Base-by-base conservation (phyloP, 148 eudicot genomes). In the Silene conica region DNA sequence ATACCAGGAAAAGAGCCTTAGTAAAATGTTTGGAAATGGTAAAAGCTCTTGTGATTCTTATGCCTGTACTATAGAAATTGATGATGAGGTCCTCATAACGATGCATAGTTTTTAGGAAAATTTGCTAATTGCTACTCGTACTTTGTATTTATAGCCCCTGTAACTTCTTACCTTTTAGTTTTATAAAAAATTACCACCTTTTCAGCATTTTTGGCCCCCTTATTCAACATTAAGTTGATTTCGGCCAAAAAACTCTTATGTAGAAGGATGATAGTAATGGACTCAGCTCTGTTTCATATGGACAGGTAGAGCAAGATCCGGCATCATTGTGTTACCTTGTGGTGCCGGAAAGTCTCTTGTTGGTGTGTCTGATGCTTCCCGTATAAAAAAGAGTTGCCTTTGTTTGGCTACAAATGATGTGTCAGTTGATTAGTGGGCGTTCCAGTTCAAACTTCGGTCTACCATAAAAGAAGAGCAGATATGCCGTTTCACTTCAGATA, bases 1-100 rank as follows among this genome's bases (percentile, higher is more conserved):
- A 6, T 95, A 95, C 77, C 97, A 92, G 80, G 98, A 95, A 75
- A 95, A 95, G 83, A 95, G 98, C 77, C 97, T 95, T 38, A 92
- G 97, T 78, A 95, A 95, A 86, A 95, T 95, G 98, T 95, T 92
- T 84, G 98, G 98, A 79, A 95, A 92, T 81, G 98, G 98, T 92
- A 82, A 83, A 57, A n/a, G 28, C 54, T 48, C 46, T 65, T 50
- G 64, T 79, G 64, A 34, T 56, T 57, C 16, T n/a, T n/a, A n/a
- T n/a, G n/a, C n/a, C n/a, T n/a, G n/a, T n/a, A n/a, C 38, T 75
- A 9, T 23, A 68, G 48, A 54, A 6, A 67, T 67, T 20, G 18
- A 41, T 25, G 61, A 62, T 13, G 55, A 63, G 13, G 45, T 71
- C 69, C 60, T 31, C 52, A 6, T 54, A 67, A 67, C 43, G 50